Evolutionary conservation across 306 rosid species (phyloP), one percentile per base, ranked within the genome.

Genomic region (Quercus variabilis): DNA sequence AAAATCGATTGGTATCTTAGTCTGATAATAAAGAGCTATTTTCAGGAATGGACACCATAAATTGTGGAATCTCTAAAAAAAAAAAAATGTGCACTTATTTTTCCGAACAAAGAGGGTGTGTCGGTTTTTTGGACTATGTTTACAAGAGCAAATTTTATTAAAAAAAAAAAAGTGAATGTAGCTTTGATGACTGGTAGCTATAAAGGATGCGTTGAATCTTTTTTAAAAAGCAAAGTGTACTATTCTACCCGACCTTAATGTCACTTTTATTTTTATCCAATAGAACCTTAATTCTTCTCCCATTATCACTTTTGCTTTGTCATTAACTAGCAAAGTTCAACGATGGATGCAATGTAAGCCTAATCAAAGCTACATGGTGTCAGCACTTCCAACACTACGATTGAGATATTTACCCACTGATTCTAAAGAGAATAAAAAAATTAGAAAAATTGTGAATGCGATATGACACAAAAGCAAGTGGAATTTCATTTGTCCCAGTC

Each of bases 341-440:
- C 59, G 15, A 55, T 52, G 55, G 55, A 64, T 51, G 38, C 23
- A 30, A n/a, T 60, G 63, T 20, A 5, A n/a, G 10, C 5, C 60
- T 49, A 31, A 55, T 60, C 54, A 74, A 56, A 17, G 57, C n/a
- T 8, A 5, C 46, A 57, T 38, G 81, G 6, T 31, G 18, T 43
- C 19, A 13, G 63, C 71, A 73, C 73, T 31, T 31, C 49, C 33
- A 51, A 58, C 49, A 69, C 76, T 38, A 46, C 62, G 77, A 79
- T 63, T 68, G 77, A 77, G 83, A 80, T 77, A 58, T 74, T 77
- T 84, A 81, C 85, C 85, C 2, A 77, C 74, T 17, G 62, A 15
- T 30, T 41, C 46, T 68, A 14, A 35, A 21, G n/a, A 31, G 73
- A 31, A 65, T 41, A 2, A 41, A 41, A 41, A 41, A 41, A 2